Evolutionary conservation across 106 monocot genomes (phyloP).

Genomic region (Dendrobium nobile): DNA sequence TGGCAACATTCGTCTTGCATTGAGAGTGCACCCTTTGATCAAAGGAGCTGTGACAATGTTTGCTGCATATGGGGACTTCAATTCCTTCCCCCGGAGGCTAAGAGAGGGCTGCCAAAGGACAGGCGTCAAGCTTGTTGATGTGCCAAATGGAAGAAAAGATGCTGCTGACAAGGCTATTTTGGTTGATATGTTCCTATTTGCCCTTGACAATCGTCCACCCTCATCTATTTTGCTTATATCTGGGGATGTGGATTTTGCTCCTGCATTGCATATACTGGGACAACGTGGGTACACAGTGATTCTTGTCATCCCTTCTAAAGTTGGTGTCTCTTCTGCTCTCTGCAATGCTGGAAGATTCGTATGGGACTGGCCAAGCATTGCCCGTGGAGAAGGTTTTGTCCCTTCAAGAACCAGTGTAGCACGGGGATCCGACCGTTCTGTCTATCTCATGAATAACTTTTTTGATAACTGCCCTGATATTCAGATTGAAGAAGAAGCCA

Average conservation of each 20-base stretch:
- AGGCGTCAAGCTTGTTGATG: conserved; percentile 93
- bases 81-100: conserved; percentile 67
- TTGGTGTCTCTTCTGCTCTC: conserved; percentile 63
- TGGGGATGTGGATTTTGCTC: conserved; percentile 92
- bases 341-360: conserved; percentile 80
- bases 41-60: conserved; percentile 69
- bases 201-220: conserved; percentile 78
- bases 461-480: conserved; percentile 17
- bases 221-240: conserved; percentile 88
- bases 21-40: conserved; percentile 60
- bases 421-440: conserved; percentile 20
- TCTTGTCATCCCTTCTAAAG: conserved; percentile 64
- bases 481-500: conserved; percentile 71
- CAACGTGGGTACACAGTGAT: conserved; percentile 89
- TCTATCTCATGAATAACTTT: conserved; percentile 13
- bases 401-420: conserved; percentile 31
- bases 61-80: conserved; percentile 90
- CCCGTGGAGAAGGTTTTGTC: conserved; percentile 78
- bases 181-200: conserved; percentile 91
- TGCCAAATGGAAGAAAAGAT: conserved; percentile 90
- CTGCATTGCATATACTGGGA: conserved; percentile 87
- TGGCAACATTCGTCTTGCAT: conserved; percentile 69
- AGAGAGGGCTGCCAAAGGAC: conserved; percentile 90
- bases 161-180: conserved; percentile 97
- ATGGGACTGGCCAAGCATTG: conserved; percentile 93